phyloP scores from a whole-genome alignment of 2,329 filamentous ascomycete genomes.

The Monosporascus sp. region DNA sequence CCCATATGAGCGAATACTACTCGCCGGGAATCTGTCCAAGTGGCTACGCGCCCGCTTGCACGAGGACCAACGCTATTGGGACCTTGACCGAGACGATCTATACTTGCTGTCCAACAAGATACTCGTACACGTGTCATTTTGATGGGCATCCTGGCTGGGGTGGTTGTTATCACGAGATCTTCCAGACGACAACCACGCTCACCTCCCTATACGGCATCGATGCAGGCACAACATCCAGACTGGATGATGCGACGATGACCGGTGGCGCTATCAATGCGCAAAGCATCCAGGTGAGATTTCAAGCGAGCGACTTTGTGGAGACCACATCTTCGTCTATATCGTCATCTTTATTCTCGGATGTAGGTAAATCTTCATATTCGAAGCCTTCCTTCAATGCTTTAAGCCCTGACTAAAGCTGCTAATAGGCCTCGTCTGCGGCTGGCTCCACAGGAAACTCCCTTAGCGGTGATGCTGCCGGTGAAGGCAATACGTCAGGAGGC shows the following conservation, averaged over 20 bases:
- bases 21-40: conserved; percentile 3
- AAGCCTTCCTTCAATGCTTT: background rate
- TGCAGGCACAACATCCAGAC: background rate
- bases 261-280: background rate
- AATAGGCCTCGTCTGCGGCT: background rate
- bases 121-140: background rate
- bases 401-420: background rate
- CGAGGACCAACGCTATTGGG: background rate
- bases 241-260: background rate
- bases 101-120: conserved; percentile 1
- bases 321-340: background rate
- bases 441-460: background rate
- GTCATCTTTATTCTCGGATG: background rate
- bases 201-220: background rate
- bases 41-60: conserved; percentile 1
- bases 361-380: background rate
- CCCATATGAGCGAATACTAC: background rate
- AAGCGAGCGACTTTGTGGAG: conserved; percentile 1
- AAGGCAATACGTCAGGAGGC: no score
- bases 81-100: background rate
- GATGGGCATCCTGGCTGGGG: background rate
- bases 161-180: background rate
- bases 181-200: background rate
- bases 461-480: background rate
- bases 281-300: conserved; percentile 4